Base-by-base conservation (phyloP, 352 stramenopile genomes). In the Globisporangium camurandrum region DNA sequence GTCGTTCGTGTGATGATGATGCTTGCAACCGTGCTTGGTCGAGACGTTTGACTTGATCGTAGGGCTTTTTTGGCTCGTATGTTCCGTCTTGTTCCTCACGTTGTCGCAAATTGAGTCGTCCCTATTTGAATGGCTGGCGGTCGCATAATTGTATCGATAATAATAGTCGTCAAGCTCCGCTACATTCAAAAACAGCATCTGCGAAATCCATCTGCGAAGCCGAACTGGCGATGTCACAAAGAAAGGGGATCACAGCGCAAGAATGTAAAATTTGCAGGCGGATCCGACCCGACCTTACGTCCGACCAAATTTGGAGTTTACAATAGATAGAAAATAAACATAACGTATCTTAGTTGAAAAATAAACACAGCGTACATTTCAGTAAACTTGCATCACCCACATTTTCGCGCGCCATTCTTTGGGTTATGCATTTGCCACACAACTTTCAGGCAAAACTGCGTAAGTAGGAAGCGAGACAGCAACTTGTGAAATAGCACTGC, bases 91-190 rank as follows among this genome's bases (percentile, higher is more conserved):
- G 49, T 45, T 59, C 59, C 36, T 38, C 26, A 41, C 41, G 20
- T 51, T 56, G 51, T 17, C 9, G 3, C 28, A 69, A 56, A 39
- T 56, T 56, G 40, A n/a, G n/a, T n/a, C n/a, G n/a, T n/a, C n/a
- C n/a, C n/a, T 37, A 17, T 58, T 60, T 76, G 66, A 57, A 64
- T 59, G 69, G 63, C 61, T 50, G 66, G 57, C 34, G 37, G 31
- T 56, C 19, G 16, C 28, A 45, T 57, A 46, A n/a, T 49, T 44
- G 30, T 59, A 52, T 49, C 44, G 30, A 9, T 22, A 33, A 55
- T 59, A 67, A 56, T 43, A 0, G 0, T 8, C 34, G 7, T 20
- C 2, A 36, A 69, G 33, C 40, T 63, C 22, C 17, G 44, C 54
- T 50, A 20, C 33, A 39, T 39, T 20, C 33, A 39, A 17, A 39